Conservation (phyloP, 2,329 filamentous ascomycete species). For the Pseudogymnoascus sp. region DNA sequence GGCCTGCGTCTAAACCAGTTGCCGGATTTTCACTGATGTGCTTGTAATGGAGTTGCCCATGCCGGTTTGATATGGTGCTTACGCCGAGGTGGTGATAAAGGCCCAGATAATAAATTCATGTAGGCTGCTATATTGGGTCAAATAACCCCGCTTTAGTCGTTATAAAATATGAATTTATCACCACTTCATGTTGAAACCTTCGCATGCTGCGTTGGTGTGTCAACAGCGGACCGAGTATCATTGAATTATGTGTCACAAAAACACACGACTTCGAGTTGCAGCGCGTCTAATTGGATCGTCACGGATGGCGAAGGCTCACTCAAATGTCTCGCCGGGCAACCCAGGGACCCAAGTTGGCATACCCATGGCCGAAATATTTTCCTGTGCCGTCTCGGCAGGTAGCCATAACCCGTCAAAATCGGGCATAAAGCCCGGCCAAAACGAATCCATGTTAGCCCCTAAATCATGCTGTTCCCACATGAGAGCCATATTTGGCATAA, state of each 20-base stretch:
- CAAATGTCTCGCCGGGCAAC: neutral
- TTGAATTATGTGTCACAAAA: neutral
- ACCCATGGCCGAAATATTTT: neutral
- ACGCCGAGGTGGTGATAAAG: neutral
- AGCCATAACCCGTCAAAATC: conserved; percentile 7
- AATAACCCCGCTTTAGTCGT: neutral
- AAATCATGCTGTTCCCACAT: conserved; percentile 6
- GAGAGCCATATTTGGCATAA: conserved; percentile 3
- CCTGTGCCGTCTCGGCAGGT: neutral
- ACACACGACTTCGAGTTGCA: neutral
- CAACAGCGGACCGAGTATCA: neutral
- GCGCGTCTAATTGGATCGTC: neutral
- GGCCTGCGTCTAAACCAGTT: neutral
- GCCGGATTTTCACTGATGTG: neutral
- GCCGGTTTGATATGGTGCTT: neutral
- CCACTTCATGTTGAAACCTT: neutral
- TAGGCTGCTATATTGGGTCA: neutral
- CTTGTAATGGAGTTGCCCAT: neutral
- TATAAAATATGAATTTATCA: neutral
- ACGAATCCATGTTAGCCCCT: neutral
- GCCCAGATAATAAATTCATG: neutral
- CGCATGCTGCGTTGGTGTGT: neutral
- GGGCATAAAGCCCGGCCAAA: conserved; percentile 3
- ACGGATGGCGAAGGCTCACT: neutral
- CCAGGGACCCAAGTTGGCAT: conserved; percentile 3